These are phyloP conservation scores for Plasmodium gonderi DNA, from an alignment of 169 alveolate genomes.

Conservation along the genomic window DNA sequence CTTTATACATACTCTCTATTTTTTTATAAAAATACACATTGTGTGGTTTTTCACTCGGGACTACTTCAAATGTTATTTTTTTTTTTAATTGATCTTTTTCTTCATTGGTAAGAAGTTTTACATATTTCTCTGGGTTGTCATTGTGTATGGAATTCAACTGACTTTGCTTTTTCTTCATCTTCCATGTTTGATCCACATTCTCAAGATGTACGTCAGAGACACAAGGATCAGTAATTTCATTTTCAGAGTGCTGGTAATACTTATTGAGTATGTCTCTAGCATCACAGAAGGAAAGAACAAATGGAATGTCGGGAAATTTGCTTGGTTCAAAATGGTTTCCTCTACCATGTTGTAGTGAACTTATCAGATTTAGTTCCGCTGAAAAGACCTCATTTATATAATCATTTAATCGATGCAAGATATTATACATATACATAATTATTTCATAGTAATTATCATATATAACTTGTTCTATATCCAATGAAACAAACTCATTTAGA, in stretches of 20 bases:
- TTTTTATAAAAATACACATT: constrained; percentile 23
- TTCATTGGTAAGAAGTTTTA: neutral
- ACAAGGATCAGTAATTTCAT: neutral
- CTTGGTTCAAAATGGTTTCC: neutral
- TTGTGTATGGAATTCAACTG: neutral
- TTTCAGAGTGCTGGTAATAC: neutral
- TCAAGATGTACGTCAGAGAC: neutral
- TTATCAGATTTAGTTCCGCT: neutral
- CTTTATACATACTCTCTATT: neutral
- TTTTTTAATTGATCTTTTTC: constrained; percentile 14
- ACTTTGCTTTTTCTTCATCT: neutral
- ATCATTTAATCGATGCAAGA: neutral
- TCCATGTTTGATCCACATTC: no score
- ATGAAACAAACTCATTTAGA: constrained; percentile 40
- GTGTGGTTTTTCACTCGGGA: neutral
- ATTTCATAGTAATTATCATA: constrained; percentile 48
- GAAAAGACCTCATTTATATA: neutral
- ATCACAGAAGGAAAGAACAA: constrained; percentile 38
- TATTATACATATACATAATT: constrained; percentile 21
- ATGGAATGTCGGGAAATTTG: neutral
- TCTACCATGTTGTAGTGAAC: neutral
- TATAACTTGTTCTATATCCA: constrained; percentile 25
- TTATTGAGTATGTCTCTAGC: constrained; percentile 26
- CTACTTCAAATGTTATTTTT: constrained; percentile 14
- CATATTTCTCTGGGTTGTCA: neutral